Conservation (phyloP, 164 flowering plant genomes). For the Tetracentron sinense region DNA sequence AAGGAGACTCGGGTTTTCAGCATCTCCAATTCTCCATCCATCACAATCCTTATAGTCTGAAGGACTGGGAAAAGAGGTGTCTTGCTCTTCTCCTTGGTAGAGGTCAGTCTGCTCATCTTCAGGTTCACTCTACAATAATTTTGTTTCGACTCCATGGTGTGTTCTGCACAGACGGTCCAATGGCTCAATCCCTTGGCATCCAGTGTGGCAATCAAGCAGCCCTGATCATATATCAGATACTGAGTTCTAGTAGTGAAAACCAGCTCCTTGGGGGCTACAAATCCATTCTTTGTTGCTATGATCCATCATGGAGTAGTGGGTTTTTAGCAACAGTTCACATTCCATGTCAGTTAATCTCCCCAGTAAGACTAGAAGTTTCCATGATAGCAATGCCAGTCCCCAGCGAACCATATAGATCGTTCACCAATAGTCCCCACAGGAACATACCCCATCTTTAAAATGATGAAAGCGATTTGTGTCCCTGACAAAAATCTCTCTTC, state of each 20-base stretch:
- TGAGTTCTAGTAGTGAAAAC: too few relatives aligned
- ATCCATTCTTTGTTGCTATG: too few relatives aligned
- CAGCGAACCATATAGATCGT: background rate
- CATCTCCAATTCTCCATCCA: too few relatives aligned
- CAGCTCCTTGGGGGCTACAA: too few relatives aligned
- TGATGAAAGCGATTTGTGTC: conserved; percentile 78
- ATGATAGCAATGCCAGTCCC: background rate
- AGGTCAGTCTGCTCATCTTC: background rate
- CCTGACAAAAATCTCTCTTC: conserved; percentile 62
- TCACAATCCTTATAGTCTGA: too few relatives aligned
- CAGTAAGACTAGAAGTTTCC: background rate
- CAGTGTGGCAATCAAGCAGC: background rate
- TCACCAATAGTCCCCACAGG: conserved; percentile 80
- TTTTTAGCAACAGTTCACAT: too few relatives aligned
- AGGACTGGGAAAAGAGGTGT: background rate
- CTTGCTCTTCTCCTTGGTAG: background rate
- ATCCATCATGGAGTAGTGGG: too few relatives aligned
- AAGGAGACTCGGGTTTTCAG: background rate
- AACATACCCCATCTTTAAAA: conserved; percentile 61
- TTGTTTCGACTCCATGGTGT: background rate
- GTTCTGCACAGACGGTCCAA: background rate
- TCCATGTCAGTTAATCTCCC: too few relatives aligned
- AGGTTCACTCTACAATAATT: background rate
- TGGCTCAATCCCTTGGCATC: background rate
- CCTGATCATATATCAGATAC: background rate